phyloP scores from a whole-genome alignment of 2,329 filamentous ascomycete species.

The Xylaria sp. region DNA sequence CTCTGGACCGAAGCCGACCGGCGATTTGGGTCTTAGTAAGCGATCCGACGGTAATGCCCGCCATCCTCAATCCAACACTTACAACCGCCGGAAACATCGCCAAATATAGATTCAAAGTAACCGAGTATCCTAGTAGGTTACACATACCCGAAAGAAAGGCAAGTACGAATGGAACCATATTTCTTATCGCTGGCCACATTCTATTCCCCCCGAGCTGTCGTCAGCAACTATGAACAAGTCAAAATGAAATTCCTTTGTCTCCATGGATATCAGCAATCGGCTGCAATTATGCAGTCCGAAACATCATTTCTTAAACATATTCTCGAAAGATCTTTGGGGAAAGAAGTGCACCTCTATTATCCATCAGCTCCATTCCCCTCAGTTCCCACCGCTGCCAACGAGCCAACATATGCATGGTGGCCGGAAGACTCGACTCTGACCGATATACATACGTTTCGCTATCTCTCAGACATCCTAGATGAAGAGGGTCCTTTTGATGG shows the following conservation, averaged over 20 bases:
- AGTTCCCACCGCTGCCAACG: constrained; percentile 23
- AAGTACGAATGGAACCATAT: not conserved
- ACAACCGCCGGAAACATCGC: not conserved
- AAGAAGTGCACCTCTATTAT: constrained; percentile 23
- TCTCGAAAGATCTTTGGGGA: constrained; percentile 22
- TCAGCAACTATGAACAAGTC: not conserved
- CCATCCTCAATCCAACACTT: not conserved
- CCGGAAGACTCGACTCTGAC: constrained; percentile 21
- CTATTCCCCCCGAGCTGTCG: not conserved
- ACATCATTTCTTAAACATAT: constrained; percentile 32
- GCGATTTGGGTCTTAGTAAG: not conserved
- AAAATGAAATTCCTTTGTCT: constrained; percentile 37
- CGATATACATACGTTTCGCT: constrained; percentile 31
- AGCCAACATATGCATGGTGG: constrained; percentile 36
- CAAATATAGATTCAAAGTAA: not conserved
- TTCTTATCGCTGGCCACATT: constrained; percentile 1
- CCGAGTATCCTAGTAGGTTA: constrained; percentile 2
- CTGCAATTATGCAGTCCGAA: constrained; percentile 37
- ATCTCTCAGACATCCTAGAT: constrained; percentile 32
- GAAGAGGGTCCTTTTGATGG: constrained; percentile 34
- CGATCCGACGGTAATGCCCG: not conserved
- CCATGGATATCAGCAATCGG: constrained; percentile 36
- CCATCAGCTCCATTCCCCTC: constrained; percentile 30
- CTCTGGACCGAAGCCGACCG: not conserved
- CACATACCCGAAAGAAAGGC: not conserved